Percentiles rank a stretch among this genome's conserved stretches.
phyloP scores from a whole-genome alignment of 2,329 filamentous ascomycete genomes.

The Fusarium domesticum region DNA sequence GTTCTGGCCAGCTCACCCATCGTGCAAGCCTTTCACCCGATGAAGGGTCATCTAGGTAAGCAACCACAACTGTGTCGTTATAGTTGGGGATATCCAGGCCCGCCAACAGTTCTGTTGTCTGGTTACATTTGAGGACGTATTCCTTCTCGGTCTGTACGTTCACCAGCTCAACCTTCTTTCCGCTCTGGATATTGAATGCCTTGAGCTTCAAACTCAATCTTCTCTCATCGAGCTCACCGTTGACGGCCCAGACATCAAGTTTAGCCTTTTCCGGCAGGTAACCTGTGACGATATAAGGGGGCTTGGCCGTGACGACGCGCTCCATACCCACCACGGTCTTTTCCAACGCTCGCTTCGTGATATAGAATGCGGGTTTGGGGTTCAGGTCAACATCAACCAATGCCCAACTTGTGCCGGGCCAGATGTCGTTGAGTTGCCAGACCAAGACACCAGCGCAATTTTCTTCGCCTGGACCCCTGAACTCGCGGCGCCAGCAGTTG shows the following conservation, averaged over 20 bases:
- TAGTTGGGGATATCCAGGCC: background rate
- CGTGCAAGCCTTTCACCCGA: background rate
- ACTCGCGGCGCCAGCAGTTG: conserved; percentile 55
- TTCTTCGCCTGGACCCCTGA: conserved; percentile 47
- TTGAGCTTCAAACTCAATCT: background rate
- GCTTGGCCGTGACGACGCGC: background rate
- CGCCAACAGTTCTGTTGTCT: background rate
- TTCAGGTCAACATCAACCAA: conserved; percentile 59
- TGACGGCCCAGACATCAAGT: background rate
- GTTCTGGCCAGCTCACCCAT: background rate
- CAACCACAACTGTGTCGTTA: background rate
- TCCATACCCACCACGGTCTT: background rate
- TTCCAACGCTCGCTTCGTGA: conserved; percentile 46
- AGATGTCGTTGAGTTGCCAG: conserved; percentile 66
- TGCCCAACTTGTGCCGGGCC: conserved; percentile 60
- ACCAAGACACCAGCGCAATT: conserved; percentile 60
- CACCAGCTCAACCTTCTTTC: background rate
- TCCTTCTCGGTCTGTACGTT: background rate
- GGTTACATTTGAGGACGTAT: background rate
- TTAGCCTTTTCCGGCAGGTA: background rate
- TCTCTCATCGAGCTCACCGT: background rate
- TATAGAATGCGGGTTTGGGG: conserved; percentile 55
- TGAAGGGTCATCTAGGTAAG: background rate
- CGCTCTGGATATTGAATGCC: background rate
- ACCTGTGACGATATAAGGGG: background rate